Evolutionary conservation across 2,329 filamentous ascomycete species (phyloP).

Genomic region (Metarhizium sp.): DNA sequence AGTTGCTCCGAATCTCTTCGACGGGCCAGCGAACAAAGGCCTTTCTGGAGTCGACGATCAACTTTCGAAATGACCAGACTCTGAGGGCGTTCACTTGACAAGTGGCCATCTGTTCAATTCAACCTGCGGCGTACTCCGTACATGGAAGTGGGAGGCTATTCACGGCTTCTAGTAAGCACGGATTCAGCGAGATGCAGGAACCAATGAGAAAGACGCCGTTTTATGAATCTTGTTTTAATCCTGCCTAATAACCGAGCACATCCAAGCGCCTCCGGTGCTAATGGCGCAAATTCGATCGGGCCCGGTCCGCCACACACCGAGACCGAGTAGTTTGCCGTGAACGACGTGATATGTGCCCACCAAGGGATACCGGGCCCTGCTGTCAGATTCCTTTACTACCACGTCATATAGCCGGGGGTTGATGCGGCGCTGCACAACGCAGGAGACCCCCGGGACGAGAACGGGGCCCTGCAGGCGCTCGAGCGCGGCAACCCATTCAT

Average conservation of each 20-base stretch:
- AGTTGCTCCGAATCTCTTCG: no score
- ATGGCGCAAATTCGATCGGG: slow-evolving; percentile 21
- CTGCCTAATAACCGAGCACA: slow-evolving; percentile 21
- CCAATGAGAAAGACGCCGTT: no score
- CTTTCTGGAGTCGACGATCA: no score
- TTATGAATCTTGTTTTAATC: neutral
- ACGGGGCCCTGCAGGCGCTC: slow-evolving; percentile 6
- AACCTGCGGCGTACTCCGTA: no score
- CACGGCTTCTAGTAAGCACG: no score
- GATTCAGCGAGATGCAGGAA: no score
- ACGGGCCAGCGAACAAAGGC: no score
- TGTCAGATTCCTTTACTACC: slow-evolving; percentile 16
- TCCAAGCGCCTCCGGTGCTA: slow-evolving; percentile 21
- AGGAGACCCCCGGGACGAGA: slow-evolving; percentile 6
- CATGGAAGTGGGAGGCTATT: no score
- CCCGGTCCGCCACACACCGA: slow-evolving; percentile 23
- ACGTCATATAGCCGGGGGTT: slow-evolving; percentile 21
- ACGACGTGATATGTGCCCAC: slow-evolving; percentile 24
- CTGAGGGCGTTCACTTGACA: no score
- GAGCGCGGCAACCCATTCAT: slow-evolving; percentile 19
- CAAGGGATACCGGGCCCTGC: slow-evolving; percentile 17
- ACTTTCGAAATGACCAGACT: no score
- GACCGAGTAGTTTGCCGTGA: slow-evolving; percentile 18
- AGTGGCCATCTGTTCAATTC: no score
- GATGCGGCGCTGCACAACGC: slow-evolving; percentile 22